Evolutionary conservation across 345 rosid genomes (phyloP).

Genomic region (Draba incana): DNA sequence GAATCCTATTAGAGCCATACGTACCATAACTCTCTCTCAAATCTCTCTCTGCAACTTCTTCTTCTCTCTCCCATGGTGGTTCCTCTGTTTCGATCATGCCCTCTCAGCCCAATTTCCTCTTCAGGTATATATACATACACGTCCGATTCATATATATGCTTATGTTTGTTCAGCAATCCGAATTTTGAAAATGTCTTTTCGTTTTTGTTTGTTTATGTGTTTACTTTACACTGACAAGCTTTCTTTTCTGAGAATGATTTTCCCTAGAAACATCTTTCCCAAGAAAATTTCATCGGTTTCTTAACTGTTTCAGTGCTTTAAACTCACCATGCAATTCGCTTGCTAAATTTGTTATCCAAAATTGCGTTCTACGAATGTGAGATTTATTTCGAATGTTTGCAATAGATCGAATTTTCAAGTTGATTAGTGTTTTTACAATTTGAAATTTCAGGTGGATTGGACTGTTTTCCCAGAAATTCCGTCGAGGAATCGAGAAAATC

Average conservation of each 20-base stretch:
- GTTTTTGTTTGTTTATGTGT: background rate
- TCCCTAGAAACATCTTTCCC: conserved; percentile 1
- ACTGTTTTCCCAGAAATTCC: conserved; percentile 36
- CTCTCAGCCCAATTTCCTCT: conserved; percentile 41
- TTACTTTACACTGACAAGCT: background rate
- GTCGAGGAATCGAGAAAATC: conserved; percentile 17
- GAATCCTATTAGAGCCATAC: conserved; percentile 32
- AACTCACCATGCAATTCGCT: conserved; percentile 32
- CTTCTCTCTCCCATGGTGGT: conserved; percentile 45
- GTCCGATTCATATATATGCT: background rate
- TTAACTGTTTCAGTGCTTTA: background rate
- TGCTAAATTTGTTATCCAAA: background rate
- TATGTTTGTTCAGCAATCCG: background rate
- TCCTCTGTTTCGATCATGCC: conserved; percentile 45
- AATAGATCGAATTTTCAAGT: background rate
- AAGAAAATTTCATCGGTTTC: background rate
- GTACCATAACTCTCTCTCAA: conserved; percentile 29
- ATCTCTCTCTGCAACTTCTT: conserved; percentile 33
- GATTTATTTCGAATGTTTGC: conserved; percentile 9
- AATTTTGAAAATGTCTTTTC: background rate
- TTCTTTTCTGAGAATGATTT: conserved; percentile 1
- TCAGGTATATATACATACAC: conserved; percentile 16
- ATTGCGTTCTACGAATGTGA: conserved; percentile 1
- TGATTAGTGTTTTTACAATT: background rate
- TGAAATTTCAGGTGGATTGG: conserved; percentile 43